A percentile compares a stretch with the other conserved stretches of the same genome.
phyloP scores from a whole-genome alignment of 352 stramenopile species.

The Globisporangium sylvaticum region DNA sequence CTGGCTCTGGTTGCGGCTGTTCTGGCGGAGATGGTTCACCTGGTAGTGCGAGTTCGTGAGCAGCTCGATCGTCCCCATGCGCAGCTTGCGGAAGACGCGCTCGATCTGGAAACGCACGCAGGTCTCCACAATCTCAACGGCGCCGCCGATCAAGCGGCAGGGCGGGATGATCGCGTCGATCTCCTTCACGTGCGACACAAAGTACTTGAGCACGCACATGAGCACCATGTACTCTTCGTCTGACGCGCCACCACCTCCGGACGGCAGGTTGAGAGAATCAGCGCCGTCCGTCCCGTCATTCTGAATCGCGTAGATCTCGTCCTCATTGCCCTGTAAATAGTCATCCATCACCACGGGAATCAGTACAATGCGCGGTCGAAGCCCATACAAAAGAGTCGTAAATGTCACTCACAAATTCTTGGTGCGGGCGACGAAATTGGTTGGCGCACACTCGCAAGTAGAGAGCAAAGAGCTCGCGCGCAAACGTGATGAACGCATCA shows the following conservation, averaged over 20 bases:
- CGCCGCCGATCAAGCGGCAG: constrained; percentile 36
- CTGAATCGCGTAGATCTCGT: constrained; percentile 36
- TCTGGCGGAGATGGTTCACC: constrained; percentile 33
- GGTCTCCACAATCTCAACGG: constrained; percentile 51
- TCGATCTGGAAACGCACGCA: constrained; percentile 82
- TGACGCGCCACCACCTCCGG: constrained; percentile 16
- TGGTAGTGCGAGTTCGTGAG: constrained; percentile 48
- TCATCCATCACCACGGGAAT: neutral
- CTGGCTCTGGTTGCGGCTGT: constrained; percentile 27
- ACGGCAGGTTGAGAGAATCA: constrained; percentile 9
- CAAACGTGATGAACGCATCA: constrained; percentile 67
- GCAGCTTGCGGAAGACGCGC: constrained; percentile 58
- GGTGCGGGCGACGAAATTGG: constrained; percentile 52
- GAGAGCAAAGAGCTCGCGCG: constrained; percentile 56
- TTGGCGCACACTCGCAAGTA: constrained; percentile 47
- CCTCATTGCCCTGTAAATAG: constrained; percentile 36
- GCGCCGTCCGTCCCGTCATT: constrained; percentile 15
- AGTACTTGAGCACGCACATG: constrained; percentile 80
- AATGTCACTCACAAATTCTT: constrained; percentile 46
- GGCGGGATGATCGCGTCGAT: constrained; percentile 58
- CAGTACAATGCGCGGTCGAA: neutral
- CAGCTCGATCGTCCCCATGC: constrained; percentile 51
- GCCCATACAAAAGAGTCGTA: neutral
- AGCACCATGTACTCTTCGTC: constrained; percentile 77
- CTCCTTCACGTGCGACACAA: constrained; percentile 57